phyloP scores from a whole-genome alignment of 2,329 filamentous ascomycete species.

The Pyrenophora teres region DNA sequence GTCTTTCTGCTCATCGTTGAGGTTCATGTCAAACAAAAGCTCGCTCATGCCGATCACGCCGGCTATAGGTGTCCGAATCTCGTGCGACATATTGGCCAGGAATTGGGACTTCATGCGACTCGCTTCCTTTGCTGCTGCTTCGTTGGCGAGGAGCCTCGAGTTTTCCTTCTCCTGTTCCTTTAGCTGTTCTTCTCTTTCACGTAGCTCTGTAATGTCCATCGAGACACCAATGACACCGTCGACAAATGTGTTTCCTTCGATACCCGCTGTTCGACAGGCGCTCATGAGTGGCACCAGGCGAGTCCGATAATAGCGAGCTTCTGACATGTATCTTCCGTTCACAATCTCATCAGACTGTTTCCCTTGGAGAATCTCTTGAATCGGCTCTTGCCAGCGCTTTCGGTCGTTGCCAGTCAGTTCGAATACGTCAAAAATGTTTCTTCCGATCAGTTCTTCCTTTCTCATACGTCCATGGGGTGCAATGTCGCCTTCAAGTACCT shows the following conservation, averaged over 20 bases:
- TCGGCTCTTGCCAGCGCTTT: slow-evolving; percentile 58
- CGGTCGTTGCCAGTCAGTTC: slow-evolving; percentile 33
- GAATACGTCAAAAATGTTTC: slow-evolving; percentile 69
- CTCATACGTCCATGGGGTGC: slow-evolving; percentile 49
- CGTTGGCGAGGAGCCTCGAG: slow-evolving; percentile 71
- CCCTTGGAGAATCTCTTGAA: slow-evolving; percentile 69
- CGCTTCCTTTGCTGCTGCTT: slow-evolving; percentile 78
- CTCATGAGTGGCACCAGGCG: slow-evolving; percentile 69
- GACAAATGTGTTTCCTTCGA: slow-evolving; percentile 58
- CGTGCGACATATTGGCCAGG: slow-evolving; percentile 80
- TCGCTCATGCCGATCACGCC: slow-evolving; percentile 83
- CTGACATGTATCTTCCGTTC: slow-evolving; percentile 61
- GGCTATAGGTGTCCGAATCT: slow-evolving; percentile 77
- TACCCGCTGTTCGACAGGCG: slow-evolving; percentile 59
- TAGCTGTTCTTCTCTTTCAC: slow-evolving; percentile 66
- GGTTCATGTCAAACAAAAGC: slow-evolving; percentile 68
- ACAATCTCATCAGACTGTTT: slow-evolving; percentile 63
- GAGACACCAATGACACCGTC: slow-evolving; percentile 79
- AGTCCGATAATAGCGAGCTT: slow-evolving; percentile 71
- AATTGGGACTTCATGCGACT: slow-evolving; percentile 81
- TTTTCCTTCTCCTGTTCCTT: slow-evolving; percentile 71
- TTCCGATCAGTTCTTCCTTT: slow-evolving; percentile 54
- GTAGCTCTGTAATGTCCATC: slow-evolving; percentile 77
- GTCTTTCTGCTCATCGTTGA: slow-evolving; percentile 73
- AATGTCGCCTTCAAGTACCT: slow-evolving; percentile 71